Evolutionary conservation across 225 moss, liverwort and hornwort genomes (phyloP).

Genomic region (Takakia lepidozioides): DNA sequence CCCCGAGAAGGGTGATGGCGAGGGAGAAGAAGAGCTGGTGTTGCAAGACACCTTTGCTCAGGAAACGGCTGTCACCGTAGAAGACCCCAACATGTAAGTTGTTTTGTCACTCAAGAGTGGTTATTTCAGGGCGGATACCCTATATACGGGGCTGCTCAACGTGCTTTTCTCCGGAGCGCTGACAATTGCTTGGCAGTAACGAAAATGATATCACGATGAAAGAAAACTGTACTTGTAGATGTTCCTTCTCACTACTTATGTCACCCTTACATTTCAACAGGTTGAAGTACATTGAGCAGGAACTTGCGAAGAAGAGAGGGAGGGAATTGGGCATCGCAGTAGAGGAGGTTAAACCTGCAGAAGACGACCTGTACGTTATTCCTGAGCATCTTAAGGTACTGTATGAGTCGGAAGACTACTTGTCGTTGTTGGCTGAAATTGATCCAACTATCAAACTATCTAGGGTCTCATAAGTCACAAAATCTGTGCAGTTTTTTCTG

Average conservation of each 20-base stretch:
- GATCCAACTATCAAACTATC: too few relatives aligned
- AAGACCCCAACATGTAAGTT: slow-evolving; percentile 92
- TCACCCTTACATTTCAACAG: slow-evolving; percentile 28
- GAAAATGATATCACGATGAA: too few relatives aligned
- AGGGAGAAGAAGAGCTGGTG: slow-evolving; percentile 94
- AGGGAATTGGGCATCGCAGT: slow-evolving; percentile 41
- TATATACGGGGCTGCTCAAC: too few relatives aligned
- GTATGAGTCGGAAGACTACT: slow-evolving; percentile 1
- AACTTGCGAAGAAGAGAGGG: slow-evolving; percentile 76
- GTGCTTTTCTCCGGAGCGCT: too few relatives aligned
- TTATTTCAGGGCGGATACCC: too few relatives aligned
- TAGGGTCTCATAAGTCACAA: too few relatives aligned
- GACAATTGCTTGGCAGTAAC: too few relatives aligned
- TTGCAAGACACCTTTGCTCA: slow-evolving; percentile 90
- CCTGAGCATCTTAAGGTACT: slow-evolving; percentile 87
- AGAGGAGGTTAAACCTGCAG: slow-evolving; percentile 63
- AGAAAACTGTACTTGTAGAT: too few relatives aligned
- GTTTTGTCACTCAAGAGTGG: not conserved
- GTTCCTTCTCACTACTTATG: too few relatives aligned
- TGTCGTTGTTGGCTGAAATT: too few relatives aligned
- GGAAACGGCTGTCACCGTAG: slow-evolving; percentile 80
- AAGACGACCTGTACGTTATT: slow-evolving; percentile 81
- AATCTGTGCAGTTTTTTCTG: too few relatives aligned
- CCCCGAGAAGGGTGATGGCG: slow-evolving; percentile 64
- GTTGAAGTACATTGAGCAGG: slow-evolving; percentile 87